Percentiles rank a stretch among this genome's conserved stretches.
phyloP scores from a whole-genome alignment of 352 stramenopile genomes.

The Pythium grandisporangium region DNA sequence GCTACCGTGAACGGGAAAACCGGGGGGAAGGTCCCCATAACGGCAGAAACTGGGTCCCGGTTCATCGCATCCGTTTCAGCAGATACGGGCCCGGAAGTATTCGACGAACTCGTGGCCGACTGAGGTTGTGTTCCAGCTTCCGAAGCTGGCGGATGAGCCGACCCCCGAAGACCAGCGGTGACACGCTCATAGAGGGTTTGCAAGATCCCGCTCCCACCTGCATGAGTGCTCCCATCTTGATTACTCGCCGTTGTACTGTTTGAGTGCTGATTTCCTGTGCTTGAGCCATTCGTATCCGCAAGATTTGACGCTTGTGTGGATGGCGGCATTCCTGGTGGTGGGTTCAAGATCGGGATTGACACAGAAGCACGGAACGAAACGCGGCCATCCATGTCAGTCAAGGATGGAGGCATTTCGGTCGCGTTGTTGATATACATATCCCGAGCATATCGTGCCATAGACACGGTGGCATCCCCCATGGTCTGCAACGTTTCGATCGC shows the following conservation, averaged over 20 bases:
- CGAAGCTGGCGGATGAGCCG: conserved; percentile 3
- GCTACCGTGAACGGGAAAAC: conserved; percentile 14
- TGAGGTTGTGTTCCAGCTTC: neutral
- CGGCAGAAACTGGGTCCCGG: conserved; percentile 5
- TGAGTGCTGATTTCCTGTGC: no score
- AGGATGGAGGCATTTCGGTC: conserved; percentile 7
- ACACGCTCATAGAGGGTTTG: conserved; percentile 15
- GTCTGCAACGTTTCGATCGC: conserved; percentile 15
- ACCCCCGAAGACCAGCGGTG: conserved; percentile 8
- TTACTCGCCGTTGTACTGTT: conserved; percentile 1
- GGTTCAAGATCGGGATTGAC: conserved; percentile 9
- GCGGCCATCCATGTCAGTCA: conserved; percentile 11
- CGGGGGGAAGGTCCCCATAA: conserved; percentile 5
- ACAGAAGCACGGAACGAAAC: conserved; percentile 10
- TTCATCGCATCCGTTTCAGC: no score
- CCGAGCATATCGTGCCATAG: conserved; percentile 13
- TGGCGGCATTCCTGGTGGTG: neutral
- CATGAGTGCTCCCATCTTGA: no score
- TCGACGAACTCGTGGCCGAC: no score
- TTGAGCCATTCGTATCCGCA: no score
- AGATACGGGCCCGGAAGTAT: no score
- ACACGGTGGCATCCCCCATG: conserved; percentile 10
- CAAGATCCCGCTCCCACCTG: conserved; percentile 4
- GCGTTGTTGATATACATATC: conserved; percentile 17
- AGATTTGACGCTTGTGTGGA: no score